Percentiles rank a stretch among this genome's conserved stretches.
Evolutionary conservation across 805 yeast species (phyloP).

Genomic region (Danielia reshetovae): DNA sequence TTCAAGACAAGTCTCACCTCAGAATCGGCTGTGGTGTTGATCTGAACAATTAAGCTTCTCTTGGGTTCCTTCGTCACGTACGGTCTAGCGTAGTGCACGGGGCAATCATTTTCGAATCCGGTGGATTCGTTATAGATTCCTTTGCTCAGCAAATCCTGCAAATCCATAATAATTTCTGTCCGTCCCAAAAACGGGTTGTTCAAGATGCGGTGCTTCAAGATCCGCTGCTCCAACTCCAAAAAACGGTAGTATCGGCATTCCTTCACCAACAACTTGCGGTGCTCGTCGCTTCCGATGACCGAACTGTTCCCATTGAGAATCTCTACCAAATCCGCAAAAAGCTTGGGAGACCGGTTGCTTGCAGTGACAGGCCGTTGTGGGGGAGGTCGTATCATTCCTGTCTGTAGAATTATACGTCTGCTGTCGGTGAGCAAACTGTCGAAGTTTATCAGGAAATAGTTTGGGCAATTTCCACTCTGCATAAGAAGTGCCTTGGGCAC

Average conservation of each 20-base stretch:
- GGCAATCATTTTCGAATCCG: slow-evolving; percentile 18
- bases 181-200: slow-evolving; percentile 47
- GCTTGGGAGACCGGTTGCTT: slow-evolving; percentile 46
- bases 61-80: slow-evolving; percentile 28
- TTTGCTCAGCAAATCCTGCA: slow-evolving; percentile 42
- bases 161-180: slow-evolving; percentile 55
- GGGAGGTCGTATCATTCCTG: slow-evolving; percentile 68
- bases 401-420: slow-evolving; percentile 28
- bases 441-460: slow-evolving; percentile 65
- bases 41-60: slow-evolving; percentile 29
- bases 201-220: slow-evolving; percentile 49
- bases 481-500: slow-evolving; percentile 53
- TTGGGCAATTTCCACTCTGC: slow-evolving; percentile 68
- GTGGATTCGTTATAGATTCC: slow-evolving; percentile 27
- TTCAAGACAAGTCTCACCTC: slow-evolving; percentile 33
- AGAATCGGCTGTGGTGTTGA: slow-evolving; percentile 22
- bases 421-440: slow-evolving; percentile 51
- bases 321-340: slow-evolving; percentile 54
- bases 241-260: slow-evolving; percentile 81
- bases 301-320: slow-evolving; percentile 53
- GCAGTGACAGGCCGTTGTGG: slow-evolving; percentile 59
- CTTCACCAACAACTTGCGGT: slow-evolving; percentile 52
- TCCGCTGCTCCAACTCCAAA: slow-evolving; percentile 65
- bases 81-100: slow-evolving; percentile 32
- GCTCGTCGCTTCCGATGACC: slow-evolving; percentile 46